Percentiles rank a stretch among this genome's conserved stretches.
Evolutionary conservation across 805 yeast species (phyloP).

Genomic region (Saturnispora saitoi): DNA sequence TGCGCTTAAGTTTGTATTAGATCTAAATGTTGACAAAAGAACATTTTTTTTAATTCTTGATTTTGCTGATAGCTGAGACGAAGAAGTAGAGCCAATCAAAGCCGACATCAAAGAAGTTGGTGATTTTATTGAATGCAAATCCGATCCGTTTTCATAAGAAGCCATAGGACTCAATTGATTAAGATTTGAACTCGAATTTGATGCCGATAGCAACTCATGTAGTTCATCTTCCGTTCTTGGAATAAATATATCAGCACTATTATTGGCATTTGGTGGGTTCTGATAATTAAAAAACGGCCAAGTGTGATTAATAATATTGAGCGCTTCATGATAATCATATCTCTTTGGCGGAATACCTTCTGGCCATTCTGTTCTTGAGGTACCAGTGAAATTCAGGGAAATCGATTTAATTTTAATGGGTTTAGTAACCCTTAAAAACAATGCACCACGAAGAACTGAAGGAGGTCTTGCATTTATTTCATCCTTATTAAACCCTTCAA

Average conservation of each 20-base stretch:
- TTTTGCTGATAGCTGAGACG: neutral
- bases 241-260: constrained; percentile 41
- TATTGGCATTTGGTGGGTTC: constrained; percentile 22
- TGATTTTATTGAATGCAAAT: constrained; percentile 19
- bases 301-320: constrained; percentile 63
- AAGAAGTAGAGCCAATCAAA: constrained; percentile 22
- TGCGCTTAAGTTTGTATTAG: neutral
- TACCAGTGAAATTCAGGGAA: constrained; percentile 54
- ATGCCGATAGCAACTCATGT: constrained; percentile 9
- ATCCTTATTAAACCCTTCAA: constrained; percentile 68
- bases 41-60: constrained; percentile 5
- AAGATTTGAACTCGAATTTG: neutral
- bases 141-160: constrained; percentile 15
- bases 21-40: constrained; percentile 1
- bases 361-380: constrained; percentile 86
- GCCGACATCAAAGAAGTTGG: constrained; percentile 24
- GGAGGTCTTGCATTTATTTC: constrained; percentile 67
- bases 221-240: constrained; percentile 30
- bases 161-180: constrained; percentile 24
- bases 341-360: constrained; percentile 95
- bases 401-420: constrained; percentile 64
- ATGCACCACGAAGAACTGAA: constrained; percentile 70
- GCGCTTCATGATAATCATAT: constrained; percentile 53
- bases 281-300: constrained; percentile 76
- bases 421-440: constrained; percentile 60